Base-by-base conservation (phyloP, 1,284 basidiomycete species). In the Paramarasmius palmivorus region DNA sequence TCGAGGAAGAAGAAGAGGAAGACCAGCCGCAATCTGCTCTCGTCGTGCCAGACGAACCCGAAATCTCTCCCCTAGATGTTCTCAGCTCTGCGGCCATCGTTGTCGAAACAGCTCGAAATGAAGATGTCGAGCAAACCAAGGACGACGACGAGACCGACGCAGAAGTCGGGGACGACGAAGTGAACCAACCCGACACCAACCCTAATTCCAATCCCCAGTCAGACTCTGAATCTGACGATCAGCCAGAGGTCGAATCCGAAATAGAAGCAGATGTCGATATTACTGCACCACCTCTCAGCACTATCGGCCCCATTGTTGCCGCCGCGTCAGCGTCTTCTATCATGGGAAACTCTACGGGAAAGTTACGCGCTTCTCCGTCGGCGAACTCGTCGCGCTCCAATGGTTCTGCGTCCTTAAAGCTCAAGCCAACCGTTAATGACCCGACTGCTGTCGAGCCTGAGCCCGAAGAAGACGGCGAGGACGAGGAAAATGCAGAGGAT, bases 11-110 rank as follows among this genome's bases (percentile, higher is more conserved):
- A 15, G 20, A 17, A 19, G 50, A 41, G 17, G 34, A 26, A 26
- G 29, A 29, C 35, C 37, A 29, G 15, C 55, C 50, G n/a, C 32
- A 39, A 44, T 7, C 17, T 29, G 45, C 29, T 25, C 44, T 26
- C 35, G 17, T 20, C 22, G 25, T 37, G 39, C 34, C 44, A 23
- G 44, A 38, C 29, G 34, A 7, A 46, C 17, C 42, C 25, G 41
- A 47, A 48, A 46, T 51, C 9, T 46, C 44, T n/a, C 52, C 55
- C 4, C 42, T 57, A 22, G 55, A 57, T 32, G 51, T 57, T n/a
- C 52, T 57, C 26, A 57, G 51, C 12, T 46, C 55, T 42, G 52
- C 49, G 42, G 55, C 55, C 19, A 35, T 53, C 9, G 52, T 34
- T 25, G 54, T 38, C 25, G 50, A 42, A 12, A 37, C 53, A 9